These are phyloP conservation scores for Nakaseomyces glabratus DNA, from an alignment of 1,139 yeast species.

Conservation along the genomic window DNA sequence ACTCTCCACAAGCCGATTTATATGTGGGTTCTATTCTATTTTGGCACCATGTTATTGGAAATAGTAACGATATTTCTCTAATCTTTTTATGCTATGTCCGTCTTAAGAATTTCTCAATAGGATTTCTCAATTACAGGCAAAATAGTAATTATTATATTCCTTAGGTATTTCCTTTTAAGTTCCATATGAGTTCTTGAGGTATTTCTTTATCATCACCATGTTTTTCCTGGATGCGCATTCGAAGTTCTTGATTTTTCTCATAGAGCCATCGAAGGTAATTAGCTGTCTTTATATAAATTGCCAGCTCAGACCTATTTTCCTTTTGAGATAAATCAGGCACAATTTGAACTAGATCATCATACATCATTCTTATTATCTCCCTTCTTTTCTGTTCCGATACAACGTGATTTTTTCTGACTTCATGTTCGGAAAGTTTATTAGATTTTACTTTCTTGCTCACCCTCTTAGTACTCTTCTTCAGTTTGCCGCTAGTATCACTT, in stretches of 20 bases:
- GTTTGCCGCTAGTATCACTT: no score
- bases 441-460: constrained; percentile 17
- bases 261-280: constrained; percentile 28
- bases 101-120: no score
- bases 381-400: constrained; percentile 37
- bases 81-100: no score
- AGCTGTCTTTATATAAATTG: constrained; percentile 29
- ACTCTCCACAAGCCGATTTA: no score
- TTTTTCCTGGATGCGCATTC: constrained; percentile 14
- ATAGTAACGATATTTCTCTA: no score
- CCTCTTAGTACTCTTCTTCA: constrained; percentile 10
- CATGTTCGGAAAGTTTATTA: constrained; percentile 30
- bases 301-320: constrained; percentile 36
- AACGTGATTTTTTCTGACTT: constrained; percentile 37
- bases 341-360: constrained; percentile 34
- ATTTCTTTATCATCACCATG: constrained; percentile 6
- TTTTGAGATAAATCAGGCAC: constrained; percentile 33
- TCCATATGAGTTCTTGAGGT: constrained; percentile 3
- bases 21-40: no score
- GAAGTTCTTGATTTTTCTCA: constrained; percentile 21
- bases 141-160: no score
- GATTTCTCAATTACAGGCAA: no score
- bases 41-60: no score
- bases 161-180: background rate
- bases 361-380: constrained; percentile 34